These are phyloP conservation scores for Sabuloglossum arenarium DNA, from an alignment of 495 filamentous ascomycete species.

Conservation along the genomic window DNA sequence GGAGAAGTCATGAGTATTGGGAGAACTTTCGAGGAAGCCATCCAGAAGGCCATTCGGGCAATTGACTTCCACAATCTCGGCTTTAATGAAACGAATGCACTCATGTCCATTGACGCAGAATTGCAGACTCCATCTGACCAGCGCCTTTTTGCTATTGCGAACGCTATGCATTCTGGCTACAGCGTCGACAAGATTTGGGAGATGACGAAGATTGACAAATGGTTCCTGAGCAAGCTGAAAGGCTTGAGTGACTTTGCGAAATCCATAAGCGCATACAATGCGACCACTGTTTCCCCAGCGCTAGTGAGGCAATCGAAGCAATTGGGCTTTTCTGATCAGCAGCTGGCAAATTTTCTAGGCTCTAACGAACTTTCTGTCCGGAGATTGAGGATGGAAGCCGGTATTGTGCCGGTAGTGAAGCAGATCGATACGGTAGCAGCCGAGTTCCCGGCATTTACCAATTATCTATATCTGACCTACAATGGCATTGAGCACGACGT, in stretches of 20 bases:
- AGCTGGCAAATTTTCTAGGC: conserved; percentile 82
- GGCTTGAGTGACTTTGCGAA: conserved; percentile 75
- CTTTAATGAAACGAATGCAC: conserved; percentile 75
- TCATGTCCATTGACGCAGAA: conserved; percentile 92
- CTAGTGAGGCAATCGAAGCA: conserved; percentile 71
- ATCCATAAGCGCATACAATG: conserved; percentile 46
- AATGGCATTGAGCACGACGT: conserved; percentile 80
- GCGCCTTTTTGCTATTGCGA: conserved; percentile 90
- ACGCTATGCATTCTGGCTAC: conserved; percentile 89
- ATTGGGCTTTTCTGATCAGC: conserved; percentile 81
- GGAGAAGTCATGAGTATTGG: conserved; percentile 98
- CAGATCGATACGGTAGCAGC: conserved; percentile 97
- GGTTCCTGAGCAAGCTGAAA: conserved; percentile 85
- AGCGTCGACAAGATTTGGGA: conserved; percentile 92
- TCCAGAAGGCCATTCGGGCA: conserved; percentile 90
- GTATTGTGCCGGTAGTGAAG: conserved; percentile 78
- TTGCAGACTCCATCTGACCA: conserved; percentile 95
- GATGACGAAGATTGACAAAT: conserved; percentile 93
- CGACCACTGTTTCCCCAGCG: conserved; percentile 38
- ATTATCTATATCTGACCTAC: conserved; percentile 94
- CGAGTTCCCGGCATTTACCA: conserved; percentile 87
- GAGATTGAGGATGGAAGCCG: conserved; percentile 57
- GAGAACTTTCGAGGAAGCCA: conserved; percentile 90
- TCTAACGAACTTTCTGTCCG: conserved; percentile 83
- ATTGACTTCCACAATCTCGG: conserved; percentile 91